Base-by-base conservation (phyloP, 2,329 filamentous ascomycete species). In the Cytospora chrysosperma region DNA sequence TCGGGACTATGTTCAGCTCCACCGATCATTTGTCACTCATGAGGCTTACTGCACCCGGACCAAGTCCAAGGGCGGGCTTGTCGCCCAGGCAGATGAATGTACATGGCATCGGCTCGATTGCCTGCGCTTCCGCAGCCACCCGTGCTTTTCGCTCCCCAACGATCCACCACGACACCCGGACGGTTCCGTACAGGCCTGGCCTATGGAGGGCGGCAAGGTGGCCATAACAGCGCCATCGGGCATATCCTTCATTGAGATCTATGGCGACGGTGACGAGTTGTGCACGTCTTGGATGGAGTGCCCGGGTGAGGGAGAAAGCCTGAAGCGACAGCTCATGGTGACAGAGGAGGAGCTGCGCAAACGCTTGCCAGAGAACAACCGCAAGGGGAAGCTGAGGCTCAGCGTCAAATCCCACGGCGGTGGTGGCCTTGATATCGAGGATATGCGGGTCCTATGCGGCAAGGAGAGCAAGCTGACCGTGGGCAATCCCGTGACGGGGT, bases 21-120 rank as follows among this genome's bases (percentile, higher is more conserved):
- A 95, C 75, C 87, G 94, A 28, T 90, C 90, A 1, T 98, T 97
- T 73, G 82, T 91, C 53, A 85, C 85, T 34, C 86, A 89, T 49
- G 94, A 97, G 74, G 87, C 92, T 0, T 97, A 90, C 72, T 95
- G 90, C 2, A 97, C 92, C 3, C 85, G 93, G 53, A 97, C 92
- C 2, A 92, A 92, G 72, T 88, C 89, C 51, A 92, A 91, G 70
- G 93, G 93, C 2, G 89, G 90, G 4, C 76, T 92, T 8, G 90
- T 93, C 50, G 75, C 89, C 51, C 86, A 86, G 34, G 85, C 88
- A 54, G 92, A 97, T 69, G 95, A 98, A 76, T 97, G 93, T 74
- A 83, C 82, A 28, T 98, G 94, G 94, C 93, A 97, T 75, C 86
- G 93, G 63, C 83, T 98, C 8, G 95, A 98, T 75, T 88, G 88